Percentiles rank a stretch among this genome's conserved stretches.
Conservation (phyloP, 208 protist genomes). For the Angomonas deanei region DNA sequence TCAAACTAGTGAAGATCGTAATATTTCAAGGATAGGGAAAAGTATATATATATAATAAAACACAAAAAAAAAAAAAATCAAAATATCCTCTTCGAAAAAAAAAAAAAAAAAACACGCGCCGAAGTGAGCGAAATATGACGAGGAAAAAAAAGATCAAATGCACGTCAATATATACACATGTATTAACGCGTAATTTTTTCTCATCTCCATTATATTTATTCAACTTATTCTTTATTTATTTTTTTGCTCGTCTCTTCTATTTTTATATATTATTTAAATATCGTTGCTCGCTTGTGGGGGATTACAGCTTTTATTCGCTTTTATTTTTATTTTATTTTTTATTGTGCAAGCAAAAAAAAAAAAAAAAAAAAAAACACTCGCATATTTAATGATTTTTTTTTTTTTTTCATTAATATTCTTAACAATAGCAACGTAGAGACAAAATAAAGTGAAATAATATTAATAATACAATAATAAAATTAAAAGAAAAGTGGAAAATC, state of each 20-base stretch:
- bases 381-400: background rate
- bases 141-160: background rate
- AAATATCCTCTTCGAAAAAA: background rate
- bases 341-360: slow-evolving; percentile 11
- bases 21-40: background rate
- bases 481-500: slow-evolving; percentile 11
- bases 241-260: background rate
- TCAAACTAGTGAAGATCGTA: background rate
- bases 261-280: background rate
- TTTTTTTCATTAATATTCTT: background rate
- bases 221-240: background rate
- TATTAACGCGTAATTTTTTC: background rate
- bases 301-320: background rate
- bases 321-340: background rate
- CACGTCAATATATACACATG: background rate
- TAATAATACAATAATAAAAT: background rate
- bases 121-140: background rate
- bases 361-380: background rate
- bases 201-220: background rate
- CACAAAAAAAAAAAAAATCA: slow-evolving; percentile 6
- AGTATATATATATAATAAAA: background rate
- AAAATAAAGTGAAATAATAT: slow-evolving; percentile 2
- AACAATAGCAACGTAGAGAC: background rate
- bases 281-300: background rate
- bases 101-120: slow-evolving; percentile 7